Conservation (phyloP, 1,284 basidiomycete species). For the Ceraceosorus bombacis region DNA sequence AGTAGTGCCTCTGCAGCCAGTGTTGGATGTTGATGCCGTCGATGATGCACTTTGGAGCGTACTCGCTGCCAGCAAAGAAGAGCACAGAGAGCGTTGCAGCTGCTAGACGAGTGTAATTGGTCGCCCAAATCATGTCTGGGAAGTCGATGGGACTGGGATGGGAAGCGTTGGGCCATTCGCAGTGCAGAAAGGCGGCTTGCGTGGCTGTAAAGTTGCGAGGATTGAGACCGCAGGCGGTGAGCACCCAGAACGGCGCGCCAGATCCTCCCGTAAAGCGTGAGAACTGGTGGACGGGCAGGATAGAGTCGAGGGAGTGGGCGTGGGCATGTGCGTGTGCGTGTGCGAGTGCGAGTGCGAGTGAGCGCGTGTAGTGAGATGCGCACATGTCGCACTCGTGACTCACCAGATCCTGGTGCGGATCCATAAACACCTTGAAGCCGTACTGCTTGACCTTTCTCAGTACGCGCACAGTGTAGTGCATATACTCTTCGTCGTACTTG, state of each 20-base stretch:
- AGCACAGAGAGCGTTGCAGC: slow-evolving; percentile 85
- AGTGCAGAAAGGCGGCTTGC: slow-evolving; percentile 75
- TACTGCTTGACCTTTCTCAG: slow-evolving; percentile 83
- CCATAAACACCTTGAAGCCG: slow-evolving; percentile 89
- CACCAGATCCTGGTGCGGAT: slow-evolving; percentile 93
- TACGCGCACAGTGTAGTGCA: slow-evolving; percentile 82
- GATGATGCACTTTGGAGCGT: slow-evolving; percentile 81
- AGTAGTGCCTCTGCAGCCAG: slow-evolving; percentile 78
- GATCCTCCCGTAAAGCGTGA: slow-evolving; percentile 93
- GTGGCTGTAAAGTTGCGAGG: slow-evolving; percentile 76
- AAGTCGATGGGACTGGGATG: slow-evolving; percentile 63
- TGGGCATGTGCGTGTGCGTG: neutral
- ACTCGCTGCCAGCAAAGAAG: slow-evolving; percentile 84
- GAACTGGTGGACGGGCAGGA: no score
- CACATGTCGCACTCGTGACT: slow-evolving; percentile 49
- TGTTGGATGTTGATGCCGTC: slow-evolving; percentile 88
- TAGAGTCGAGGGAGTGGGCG: neutral
- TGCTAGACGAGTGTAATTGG: slow-evolving; percentile 83
- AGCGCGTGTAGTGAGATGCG: no score
- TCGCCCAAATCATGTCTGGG: slow-evolving; percentile 91
- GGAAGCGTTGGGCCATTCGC: slow-evolving; percentile 68
- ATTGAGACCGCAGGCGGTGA: slow-evolving; percentile 83
- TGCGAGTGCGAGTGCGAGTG: no score
- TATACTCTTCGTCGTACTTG: slow-evolving; percentile 81
- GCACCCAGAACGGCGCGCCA: slow-evolving; percentile 90